Base-by-base conservation (phyloP, 208 protist genomes). In the Leishmania lainsoni region DNA sequence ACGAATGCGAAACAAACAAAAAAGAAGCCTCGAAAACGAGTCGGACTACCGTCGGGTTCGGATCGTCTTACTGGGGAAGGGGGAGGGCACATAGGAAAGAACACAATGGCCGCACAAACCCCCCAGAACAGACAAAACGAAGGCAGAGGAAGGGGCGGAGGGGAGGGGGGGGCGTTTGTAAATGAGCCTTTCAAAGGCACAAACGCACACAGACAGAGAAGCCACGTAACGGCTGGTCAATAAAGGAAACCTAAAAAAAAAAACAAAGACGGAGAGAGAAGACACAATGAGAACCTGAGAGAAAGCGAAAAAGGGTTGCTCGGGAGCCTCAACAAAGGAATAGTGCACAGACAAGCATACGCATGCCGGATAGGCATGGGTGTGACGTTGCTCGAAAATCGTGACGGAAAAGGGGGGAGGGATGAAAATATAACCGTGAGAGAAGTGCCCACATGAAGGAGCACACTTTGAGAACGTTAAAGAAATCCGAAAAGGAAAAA, bases 391-490 rank as follows among this genome's bases (percentile, higher is more conserved):
- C 49, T 17, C 52, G 51, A n/a, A 66, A 39, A 29, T 32, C 56
- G 8, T 77, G 12, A 63, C 48, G 52, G 2, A 76, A 76, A 39
- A n/a, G n/a, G 48, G 72, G 66, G 22, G 26, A 17, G 20, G 39
- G 17, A 42, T 52, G 69, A 54, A 12, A 45, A 73, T 73, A 73
- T 73, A 54, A 73, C 69, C n/a, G n/a, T 71, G 66, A 71, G 8
- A 48, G 48, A 71, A 42, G 66, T 35, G 66, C 32, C 66, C 66
- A n/a, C 29, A n/a, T 71, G 29, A 39, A 48, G 39, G 39, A 71
- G 66, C 66, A 39, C 39, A 71, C 66, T 71, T 71, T 16, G 39
- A 42, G 66, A 71, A n/a, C 20, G 66, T 71, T 71, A 71, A 71
- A 17, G 26, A 65, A 22, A 29, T 65, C 22, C 16, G 26, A 29